phyloP scores from a whole-genome alignment of 1,284 basidiomycete genomes.

The Ceratobasidium sp. region DNA sequence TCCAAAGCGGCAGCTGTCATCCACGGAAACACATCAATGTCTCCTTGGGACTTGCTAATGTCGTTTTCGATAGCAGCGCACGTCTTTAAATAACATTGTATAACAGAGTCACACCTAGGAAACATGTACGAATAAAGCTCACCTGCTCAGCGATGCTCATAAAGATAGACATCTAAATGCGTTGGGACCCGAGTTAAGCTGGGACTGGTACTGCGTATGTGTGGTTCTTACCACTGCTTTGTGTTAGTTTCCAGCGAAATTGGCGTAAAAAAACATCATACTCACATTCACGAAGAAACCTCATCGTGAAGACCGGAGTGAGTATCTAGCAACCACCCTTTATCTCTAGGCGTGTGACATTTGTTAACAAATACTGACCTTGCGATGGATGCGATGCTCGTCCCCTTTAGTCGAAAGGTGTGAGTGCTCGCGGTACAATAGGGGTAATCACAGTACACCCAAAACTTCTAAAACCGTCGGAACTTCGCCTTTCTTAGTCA shows the following conservation, averaged over 20 bases:
- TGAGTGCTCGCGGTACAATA: background rate
- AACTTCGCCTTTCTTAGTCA: no score
- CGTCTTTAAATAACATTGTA: no score
- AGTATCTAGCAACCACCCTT: no score
- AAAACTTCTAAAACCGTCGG: no score
- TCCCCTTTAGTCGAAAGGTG: conserved; percentile 3
- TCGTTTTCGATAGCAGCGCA: background rate
- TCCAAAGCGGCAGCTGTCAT: conserved; percentile 67
- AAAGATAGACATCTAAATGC: conserved; percentile 62
- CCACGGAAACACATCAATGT: conserved; percentile 68
- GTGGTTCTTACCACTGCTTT: conserved; percentile 22
- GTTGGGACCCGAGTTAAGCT: no score
- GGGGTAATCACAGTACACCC: no score
- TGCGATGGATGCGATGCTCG: conserved; percentile 37
- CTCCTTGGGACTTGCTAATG: conserved; percentile 50
- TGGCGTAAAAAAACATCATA: background rate
- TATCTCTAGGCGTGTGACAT: no score
- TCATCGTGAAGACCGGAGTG: conserved; percentile 65
- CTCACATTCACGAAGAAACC: conserved; percentile 61
- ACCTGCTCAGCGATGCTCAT: conserved; percentile 65
- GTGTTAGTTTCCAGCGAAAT: background rate
- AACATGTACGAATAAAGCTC: no score
- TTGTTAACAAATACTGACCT: no score
- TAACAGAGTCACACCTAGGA: no score
- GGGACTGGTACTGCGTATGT: background rate